These are phyloP conservation scores for Cystobasidium slooffiae DNA, from an alignment of 1,284 basidiomycete species.

Conservation along the genomic window DNA sequence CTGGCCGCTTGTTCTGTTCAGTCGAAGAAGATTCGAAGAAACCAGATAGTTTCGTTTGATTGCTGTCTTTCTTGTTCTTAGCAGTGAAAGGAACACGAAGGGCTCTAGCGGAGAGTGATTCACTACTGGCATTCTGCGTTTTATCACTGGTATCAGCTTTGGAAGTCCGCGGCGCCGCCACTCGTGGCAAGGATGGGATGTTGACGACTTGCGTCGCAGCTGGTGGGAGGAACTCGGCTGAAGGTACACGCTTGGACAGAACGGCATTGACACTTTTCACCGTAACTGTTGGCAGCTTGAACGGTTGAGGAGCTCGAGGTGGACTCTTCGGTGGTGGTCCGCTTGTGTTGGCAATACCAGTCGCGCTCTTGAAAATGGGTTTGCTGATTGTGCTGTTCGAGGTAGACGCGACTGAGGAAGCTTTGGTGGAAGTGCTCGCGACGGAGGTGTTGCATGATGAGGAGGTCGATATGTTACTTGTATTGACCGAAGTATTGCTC, in stretches of 20 bases:
- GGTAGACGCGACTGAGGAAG: constrained; percentile 18
- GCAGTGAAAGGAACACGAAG: constrained; percentile 20
- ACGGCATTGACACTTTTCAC: background rate
- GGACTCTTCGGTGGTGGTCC: constrained; percentile 9
- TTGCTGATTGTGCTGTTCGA: constrained; percentile 21
- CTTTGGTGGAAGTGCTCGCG: background rate
- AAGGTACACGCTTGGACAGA: background rate
- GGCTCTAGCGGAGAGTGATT: constrained; percentile 13
- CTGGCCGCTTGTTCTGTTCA: constrained; percentile 7
- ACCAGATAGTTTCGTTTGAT: constrained; percentile 17
- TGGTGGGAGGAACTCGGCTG: background rate
- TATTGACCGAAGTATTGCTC: background rate
- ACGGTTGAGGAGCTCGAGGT: constrained; percentile 26
- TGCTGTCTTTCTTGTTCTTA: constrained; percentile 10
- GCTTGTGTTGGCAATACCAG: constrained; percentile 16
- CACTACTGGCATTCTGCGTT: background rate
- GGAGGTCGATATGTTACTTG: background rate
- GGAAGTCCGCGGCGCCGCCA: background rate
- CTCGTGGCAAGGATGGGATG: constrained; percentile 17
- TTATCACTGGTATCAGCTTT: background rate
- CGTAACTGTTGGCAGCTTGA: background rate
- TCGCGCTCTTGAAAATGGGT: constrained; percentile 13
- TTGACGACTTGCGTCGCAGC: constrained; percentile 29
- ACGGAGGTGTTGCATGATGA: constrained; percentile 10
- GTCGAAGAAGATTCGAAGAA: background rate